Base-by-base conservation (phyloP, 176 grass and related monocot species). In the Ensete ventricosum region DNA sequence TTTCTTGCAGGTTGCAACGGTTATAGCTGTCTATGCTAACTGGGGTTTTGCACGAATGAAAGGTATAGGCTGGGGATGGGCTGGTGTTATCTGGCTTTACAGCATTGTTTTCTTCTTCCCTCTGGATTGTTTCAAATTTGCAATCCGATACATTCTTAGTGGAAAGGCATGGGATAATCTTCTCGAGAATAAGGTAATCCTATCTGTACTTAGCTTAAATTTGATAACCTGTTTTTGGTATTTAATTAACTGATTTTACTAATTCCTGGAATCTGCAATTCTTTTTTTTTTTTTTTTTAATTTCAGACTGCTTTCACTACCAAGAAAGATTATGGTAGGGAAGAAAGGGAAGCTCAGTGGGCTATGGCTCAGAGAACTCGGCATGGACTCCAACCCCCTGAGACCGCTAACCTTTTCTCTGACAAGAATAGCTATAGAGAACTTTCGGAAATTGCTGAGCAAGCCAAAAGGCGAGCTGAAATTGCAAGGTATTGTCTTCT, bases 51-150 rank as follows among this genome's bases (percentile, higher is more conserved):
- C 94, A 14, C 74, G 80, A 50, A 91, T 93, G 43, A 69, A 53
- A 0, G 94, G 90, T 11, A 60, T 98, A 71, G 94, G 90, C 14
- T 98, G 94, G 94, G 86, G 88, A 1, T 98, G 94, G 94, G 90
- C 88, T 8, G 90, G 90, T 16, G 88, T 89, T 24, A 98, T 98
- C 80, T 98, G 94, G 94, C 79, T 98, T 48, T 98, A 98, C 79
- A 98, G 90, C 80, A 1, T 77, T 10, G 76, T 87, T 59, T 88
- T 88, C 14, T 98, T 85, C 82, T 20, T 98, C 26, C 90, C 94
- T 20, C 83, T 98, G 52, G 94, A 98, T 77, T 48, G 12, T 14
- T 98, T 98, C 86, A 98, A 98, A 78, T 82, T 98, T 1, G 86
- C 21, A 24, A 85, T 98, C 80, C 82, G 88, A 57, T 98, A 98